These are phyloP conservation scores for Diaporthe citri DNA, from an alignment of 2,329 filamentous ascomycete species.

Conservation along the genomic window DNA sequence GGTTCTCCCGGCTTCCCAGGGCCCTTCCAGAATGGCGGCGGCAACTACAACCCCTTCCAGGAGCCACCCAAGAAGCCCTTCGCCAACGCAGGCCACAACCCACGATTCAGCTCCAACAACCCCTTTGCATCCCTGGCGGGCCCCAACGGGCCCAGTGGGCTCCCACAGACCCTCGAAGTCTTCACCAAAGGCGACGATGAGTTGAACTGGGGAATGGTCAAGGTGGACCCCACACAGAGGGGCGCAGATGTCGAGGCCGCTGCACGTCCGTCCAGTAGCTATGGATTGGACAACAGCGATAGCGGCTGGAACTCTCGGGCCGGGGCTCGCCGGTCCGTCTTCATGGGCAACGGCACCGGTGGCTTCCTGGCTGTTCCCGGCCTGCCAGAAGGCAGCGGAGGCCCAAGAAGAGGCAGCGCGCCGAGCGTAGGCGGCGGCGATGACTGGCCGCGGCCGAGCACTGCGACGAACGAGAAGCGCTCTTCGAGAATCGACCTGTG, in stretches of 20 bases:
- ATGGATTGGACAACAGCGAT: constrained; percentile 68
- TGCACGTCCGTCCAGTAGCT: constrained; percentile 63
- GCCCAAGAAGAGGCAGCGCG: constrained; percentile 40
- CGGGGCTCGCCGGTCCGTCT: constrained; percentile 66
- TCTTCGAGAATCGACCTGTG: constrained; percentile 57
- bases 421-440: constrained; percentile 47
- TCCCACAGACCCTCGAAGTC: constrained; percentile 69
- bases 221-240: constrained; percentile 53
- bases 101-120: constrained; percentile 72
- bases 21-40: constrained; percentile 36
- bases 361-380: constrained; percentile 67
- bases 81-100: constrained; percentile 45
- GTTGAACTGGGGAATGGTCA: constrained; percentile 70
- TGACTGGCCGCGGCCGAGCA: constrained; percentile 58
- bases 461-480: constrained; percentile 56
- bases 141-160: constrained; percentile 50
- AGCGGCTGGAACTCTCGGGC: constrained; percentile 63
- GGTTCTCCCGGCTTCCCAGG: constrained; percentile 42
- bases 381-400: constrained; percentile 39
- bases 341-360: constrained; percentile 64
- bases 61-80: constrained; percentile 44
- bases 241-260: constrained; percentile 47
- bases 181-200: constrained; percentile 72
- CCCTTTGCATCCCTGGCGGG: constrained; percentile 61
- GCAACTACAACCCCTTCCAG: constrained; percentile 41